Base-by-base conservation (phyloP, 192 early-diverging fungal species). In the Podila epigama region DNA sequence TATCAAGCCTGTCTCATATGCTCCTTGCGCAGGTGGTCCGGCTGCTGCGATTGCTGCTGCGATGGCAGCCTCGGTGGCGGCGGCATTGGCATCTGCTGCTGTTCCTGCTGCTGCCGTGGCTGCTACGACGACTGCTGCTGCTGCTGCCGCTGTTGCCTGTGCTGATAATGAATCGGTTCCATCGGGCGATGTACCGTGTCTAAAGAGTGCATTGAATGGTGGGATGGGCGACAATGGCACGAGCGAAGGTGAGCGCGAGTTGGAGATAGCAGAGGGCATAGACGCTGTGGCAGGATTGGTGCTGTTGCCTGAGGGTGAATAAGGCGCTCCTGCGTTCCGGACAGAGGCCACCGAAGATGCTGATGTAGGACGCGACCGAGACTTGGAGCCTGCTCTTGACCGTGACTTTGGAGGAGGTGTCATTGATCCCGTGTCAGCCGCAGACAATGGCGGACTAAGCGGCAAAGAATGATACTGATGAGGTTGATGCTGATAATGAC, bases 1-100 rank as follows among this genome's bases (percentile, higher is more conserved):
- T 31, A 68, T 77, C 60, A 77, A 39, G 4, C 73, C 73, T 13
- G 73, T 68, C 16, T 77, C 73, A 29, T 68, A 77, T n/a, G 73
- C 56, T n/a, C 55, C 60, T 5, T 60, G 63, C 12, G 73, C 60
- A 34, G 73, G 22, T 15, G 35, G 35, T 3, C 63, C 69, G n/a
- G n/a, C n/a, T n/a, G n/a, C n/a, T n/a, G n/a, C n/a, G n/a, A n/a
- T n/a, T n/a, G n/a, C n/a, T n/a, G n/a, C n/a, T n/a, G n/a, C n/a
- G n/a, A n/a, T n/a, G n/a, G n/a, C n/a, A n/a, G n/a, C n/a, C n/a
- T n/a, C n/a, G n/a, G n/a, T n/a, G n/a, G n/a, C n/a, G n/a, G n/a
- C n/a, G n/a, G n/a, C n/a, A n/a, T n/a, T n/a, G n/a, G n/a, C n/a
- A n/a, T n/a, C n/a, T n/a, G n/a, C n/a, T n/a, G n/a, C n/a, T n/a